Evolutionary conservation across 1,284 basidiomycete genomes (phyloP).

Genomic region (Fistulinella cinereoalba): DNA sequence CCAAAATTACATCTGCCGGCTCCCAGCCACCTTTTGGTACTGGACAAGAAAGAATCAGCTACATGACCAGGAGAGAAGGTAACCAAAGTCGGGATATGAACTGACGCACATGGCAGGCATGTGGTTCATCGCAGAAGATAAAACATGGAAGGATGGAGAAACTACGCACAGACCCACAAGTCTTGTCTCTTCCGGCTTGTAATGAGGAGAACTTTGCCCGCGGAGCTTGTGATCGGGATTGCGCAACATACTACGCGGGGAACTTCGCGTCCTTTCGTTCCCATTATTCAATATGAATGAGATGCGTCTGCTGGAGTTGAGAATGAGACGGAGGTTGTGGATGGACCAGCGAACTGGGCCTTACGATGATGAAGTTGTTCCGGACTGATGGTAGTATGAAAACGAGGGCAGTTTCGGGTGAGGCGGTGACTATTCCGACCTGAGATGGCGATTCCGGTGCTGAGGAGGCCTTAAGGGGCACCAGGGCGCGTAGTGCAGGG

Average conservation of each 20-base stretch:
- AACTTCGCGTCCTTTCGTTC: slow-evolving; percentile 70
- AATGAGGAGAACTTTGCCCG: slow-evolving; percentile 73
- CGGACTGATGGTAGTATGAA: slow-evolving; percentile 3
- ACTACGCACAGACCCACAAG: slow-evolving; percentile 78
- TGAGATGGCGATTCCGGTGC: slow-evolving; percentile 1
- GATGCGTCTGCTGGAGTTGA: slow-evolving; percentile 13
- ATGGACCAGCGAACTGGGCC: background rate
- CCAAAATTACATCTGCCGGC: slow-evolving; percentile 69
- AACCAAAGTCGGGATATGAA: slow-evolving; percentile 10
- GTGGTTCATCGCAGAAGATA: background rate
- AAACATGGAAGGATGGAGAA: slow-evolving; percentile 9
- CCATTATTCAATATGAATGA: slow-evolving; percentile 49
- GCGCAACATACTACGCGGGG: slow-evolving; percentile 84
- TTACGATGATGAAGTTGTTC: too few relatives aligned
- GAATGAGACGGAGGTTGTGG: background rate
- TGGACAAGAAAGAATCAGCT: slow-evolving; percentile 32
- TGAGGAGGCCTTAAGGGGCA: slow-evolving; percentile 14
- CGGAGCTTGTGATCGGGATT: slow-evolving; percentile 69
- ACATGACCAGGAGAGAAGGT: slow-evolving; percentile 3
- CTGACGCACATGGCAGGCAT: slow-evolving; percentile 8
- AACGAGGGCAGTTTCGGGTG: slow-evolving; percentile 6
- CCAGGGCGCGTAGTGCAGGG: background rate
- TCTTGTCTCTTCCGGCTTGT: slow-evolving; percentile 78
- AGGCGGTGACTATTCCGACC: slow-evolving; percentile 10
- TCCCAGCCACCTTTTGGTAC: slow-evolving; percentile 88